phyloP scores from a whole-genome alignment of 1,139 yeast genomes.

The Debaryomyces nepalensis region DNA sequence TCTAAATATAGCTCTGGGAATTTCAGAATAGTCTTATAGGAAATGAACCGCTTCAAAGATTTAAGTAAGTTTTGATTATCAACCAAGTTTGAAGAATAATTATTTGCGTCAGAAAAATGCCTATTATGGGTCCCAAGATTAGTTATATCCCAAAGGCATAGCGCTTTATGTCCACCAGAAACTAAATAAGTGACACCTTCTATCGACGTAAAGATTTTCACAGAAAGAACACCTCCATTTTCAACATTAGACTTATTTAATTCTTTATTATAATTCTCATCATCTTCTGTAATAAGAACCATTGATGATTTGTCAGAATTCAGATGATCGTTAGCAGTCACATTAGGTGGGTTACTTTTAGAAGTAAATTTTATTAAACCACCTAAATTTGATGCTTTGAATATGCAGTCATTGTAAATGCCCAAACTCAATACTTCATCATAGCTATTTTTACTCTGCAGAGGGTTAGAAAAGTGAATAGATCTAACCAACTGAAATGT shows the following conservation, averaged over 20 bases:
- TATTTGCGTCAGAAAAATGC: background rate
- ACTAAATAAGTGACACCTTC: slow-evolving; percentile 33
- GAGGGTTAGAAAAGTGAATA: slow-evolving; percentile 46
- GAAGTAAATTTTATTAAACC: slow-evolving; percentile 57
- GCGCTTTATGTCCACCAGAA: slow-evolving; percentile 44
- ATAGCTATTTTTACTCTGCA: slow-evolving; percentile 15
- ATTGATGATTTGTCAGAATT: slow-evolving; percentile 16
- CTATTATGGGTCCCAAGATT: slow-evolving; percentile 20
- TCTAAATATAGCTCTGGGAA: slow-evolving; percentile 67
- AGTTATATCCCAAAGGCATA: slow-evolving; percentile 44
- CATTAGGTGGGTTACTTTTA: slow-evolving; percentile 27
- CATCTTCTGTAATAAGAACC: slow-evolving; percentile 22
- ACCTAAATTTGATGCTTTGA: slow-evolving; percentile 59
- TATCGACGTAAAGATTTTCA: slow-evolving; percentile 29
- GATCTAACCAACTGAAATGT: slow-evolving; percentile 75
- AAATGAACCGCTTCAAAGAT: slow-evolving; percentile 63
- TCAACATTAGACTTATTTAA: slow-evolving; percentile 21
- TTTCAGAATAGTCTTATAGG: slow-evolving; percentile 79
- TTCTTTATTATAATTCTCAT: slow-evolving; percentile 22
- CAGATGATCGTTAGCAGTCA: slow-evolving; percentile 13
- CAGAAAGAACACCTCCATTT: slow-evolving; percentile 32
- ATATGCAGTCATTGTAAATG: slow-evolving; percentile 54
- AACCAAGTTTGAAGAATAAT: slow-evolving; percentile 13
- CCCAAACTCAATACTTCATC: slow-evolving; percentile 48
- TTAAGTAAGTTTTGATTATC: slow-evolving; percentile 65